Base-by-base conservation (phyloP, 108 stramenopile genomes). In the Cyclotella choctawhatcheeana region DNA sequence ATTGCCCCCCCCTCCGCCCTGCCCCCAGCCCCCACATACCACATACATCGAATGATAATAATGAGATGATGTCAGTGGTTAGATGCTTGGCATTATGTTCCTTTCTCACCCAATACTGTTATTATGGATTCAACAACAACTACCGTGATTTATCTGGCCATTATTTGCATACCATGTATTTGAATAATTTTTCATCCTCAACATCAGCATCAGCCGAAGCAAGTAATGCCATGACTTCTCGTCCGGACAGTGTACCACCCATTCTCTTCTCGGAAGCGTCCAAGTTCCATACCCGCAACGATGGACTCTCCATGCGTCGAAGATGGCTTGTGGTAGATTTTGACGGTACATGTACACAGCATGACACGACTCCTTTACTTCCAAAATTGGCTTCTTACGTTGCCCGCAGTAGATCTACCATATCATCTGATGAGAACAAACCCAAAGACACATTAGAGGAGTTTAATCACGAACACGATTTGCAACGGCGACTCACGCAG, bases 241-340 rank as follows among this genome's bases (percentile, higher is more conserved):
- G n/a, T n/a, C n/a, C n/a, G n/a, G n/a, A n/a, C n/a, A n/a, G n/a
- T n/a, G n/a, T n/a, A n/a, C n/a, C 51, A 10, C 10, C 29, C 55
- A 12, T 56, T 27, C 29, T 64, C 0, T 64, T 64, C 20, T 64
- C 63, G 8, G 44, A 64, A 26, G 47, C 44, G 26, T 64, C 63
- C 30, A 45, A 47, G 32, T 64, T 40, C 48, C 63, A 45, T 29
- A 25, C 6, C 3, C 40, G 24, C 6, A 60, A 40, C 20, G 21
- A 52, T 16, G 71, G 71, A 33, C 50, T 79, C 32, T 5, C 71
- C 0, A 53, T 32, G 35, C 47, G 78, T 37, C 26, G 78, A 26
- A 40, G 78, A 10, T 79, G 78, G 79, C 79, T 83, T 6, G 69
- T 83, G 5, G 74, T 86, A 2, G 86, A 86, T 67, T 86, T 82